Conservation (phyloP, 1,139 yeast species). For the Hyphopichia pseudoburtonii region DNA sequence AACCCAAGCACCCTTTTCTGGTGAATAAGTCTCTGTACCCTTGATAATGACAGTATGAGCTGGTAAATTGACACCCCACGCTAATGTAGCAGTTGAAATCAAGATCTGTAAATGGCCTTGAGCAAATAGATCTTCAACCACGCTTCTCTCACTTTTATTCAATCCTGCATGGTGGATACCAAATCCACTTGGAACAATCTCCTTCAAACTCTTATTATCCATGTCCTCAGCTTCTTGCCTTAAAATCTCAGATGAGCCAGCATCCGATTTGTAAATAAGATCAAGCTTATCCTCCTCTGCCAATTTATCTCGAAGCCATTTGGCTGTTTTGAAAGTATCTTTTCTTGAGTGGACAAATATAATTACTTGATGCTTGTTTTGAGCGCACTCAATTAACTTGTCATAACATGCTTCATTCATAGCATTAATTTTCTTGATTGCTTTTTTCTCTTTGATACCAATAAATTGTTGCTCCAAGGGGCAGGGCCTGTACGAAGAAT, state of each 20-base stretch:
- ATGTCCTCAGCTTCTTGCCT: slow-evolving; percentile 61
- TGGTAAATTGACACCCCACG: slow-evolving; percentile 98
- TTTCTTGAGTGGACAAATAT: slow-evolving; percentile 93
- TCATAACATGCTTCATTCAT: slow-evolving; percentile 93
- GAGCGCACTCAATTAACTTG: slow-evolving; percentile 66
- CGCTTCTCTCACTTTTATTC: slow-evolving; percentile 66
- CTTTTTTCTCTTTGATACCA: slow-evolving; percentile 83
- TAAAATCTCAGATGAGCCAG: slow-evolving; percentile 63
- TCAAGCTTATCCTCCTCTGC: slow-evolving; percentile 53
- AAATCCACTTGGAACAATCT: slow-evolving; percentile 67
- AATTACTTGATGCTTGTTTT: slow-evolving; percentile 66
- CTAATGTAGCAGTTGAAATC: slow-evolving; percentile 92
- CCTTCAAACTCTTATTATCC: slow-evolving; percentile 55
- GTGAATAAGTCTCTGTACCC: slow-evolving; percentile 93
- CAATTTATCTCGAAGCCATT: slow-evolving; percentile 64
- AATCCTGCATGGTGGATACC: slow-evolving; percentile 97
- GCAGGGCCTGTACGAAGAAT: slow-evolving; percentile 83
- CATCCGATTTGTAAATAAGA: slow-evolving; percentile 50
- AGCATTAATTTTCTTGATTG: slow-evolving; percentile 74
- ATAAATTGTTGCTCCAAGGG: slow-evolving; percentile 87
- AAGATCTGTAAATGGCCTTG: slow-evolving; percentile 80
- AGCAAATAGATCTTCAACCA: slow-evolving; percentile 84
- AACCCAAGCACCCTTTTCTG: slow-evolving; percentile 85
- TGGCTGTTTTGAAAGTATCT: slow-evolving; percentile 85
- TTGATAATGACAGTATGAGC: slow-evolving; percentile 95